Evolutionary conservation across 768 basidiomycete species (phyloP), one percentile per base, ranked within the genome.

Genomic region (Macrolepiota albuminosa): DNA sequence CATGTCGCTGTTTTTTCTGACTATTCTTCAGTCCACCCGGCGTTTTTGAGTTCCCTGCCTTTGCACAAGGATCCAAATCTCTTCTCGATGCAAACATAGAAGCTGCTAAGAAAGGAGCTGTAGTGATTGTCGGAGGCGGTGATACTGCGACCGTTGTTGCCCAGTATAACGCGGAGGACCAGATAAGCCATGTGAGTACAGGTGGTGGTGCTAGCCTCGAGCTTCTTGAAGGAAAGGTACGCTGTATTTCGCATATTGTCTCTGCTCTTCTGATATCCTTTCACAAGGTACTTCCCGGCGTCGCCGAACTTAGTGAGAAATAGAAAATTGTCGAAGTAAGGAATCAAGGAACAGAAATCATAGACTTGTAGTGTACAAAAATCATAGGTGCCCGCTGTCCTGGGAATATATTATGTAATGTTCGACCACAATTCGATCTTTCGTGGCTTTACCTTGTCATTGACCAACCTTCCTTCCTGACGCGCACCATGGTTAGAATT

Each of bases 101-200:
- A 67, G 95, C 95, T 31, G 93, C 93, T 54, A 72, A 86, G 70
- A 84, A 86, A 26, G 95, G 95, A 29, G 80, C 93, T 10, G 91
- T 88, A 7, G 96, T 99, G 63, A 98, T 99, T 67, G 88, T 98
- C 58, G 96, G 96, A 57, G 95, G 94, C 66, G 93, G 93, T 63
- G 94, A 95, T 72, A 96, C 93, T 45, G 96, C 96, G n/a, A 98
- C 96, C 6, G 82, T 98, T 39, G 95, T 88, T 57, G 95, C 91
- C n/a, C 86, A 95, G 65, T 83, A 89, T 70, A 79, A 78, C 11
- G 86, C 86, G 18, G 96, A 99, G 73, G 86, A 89, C 66, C 86
- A 93, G 72, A 80, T 99, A 63, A 95, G 91, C 74, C 96, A 99
- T 75, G 93, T 99, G 68, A 93, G 91, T 72, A 99, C 96, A 40